Evolutionary conservation across 495 filamentous ascomycete species (phyloP).

Genomic region (Trichoderma gamsii): DNA sequence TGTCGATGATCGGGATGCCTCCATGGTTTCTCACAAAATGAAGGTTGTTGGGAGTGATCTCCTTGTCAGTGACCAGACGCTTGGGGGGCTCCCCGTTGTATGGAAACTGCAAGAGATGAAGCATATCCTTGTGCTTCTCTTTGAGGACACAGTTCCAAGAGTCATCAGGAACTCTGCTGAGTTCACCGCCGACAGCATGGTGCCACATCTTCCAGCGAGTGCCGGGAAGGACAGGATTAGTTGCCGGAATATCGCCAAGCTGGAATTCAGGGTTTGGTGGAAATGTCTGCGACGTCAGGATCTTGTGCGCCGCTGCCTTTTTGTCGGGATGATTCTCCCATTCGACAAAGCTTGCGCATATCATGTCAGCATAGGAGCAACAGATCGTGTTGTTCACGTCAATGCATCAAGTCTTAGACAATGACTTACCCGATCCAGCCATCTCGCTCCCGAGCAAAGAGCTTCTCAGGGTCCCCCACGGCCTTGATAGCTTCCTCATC

Average conservation of each 20-base stretch:
- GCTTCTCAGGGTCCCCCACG: background rate
- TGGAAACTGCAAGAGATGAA: conserved; percentile 63
- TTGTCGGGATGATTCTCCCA: conserved; percentile 67
- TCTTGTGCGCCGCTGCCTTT: conserved; percentile 49
- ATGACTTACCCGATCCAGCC: conserved; percentile 14
- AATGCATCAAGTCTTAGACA: background rate
- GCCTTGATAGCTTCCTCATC: conserved; percentile 1
- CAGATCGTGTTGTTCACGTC: background rate
- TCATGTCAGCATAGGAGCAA: background rate
- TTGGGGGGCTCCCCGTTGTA: conserved; percentile 63
- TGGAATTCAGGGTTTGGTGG: conserved; percentile 54
- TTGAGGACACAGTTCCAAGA: conserved; percentile 52
- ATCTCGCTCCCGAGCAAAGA: conserved; percentile 23
- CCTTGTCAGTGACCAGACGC: conserved; percentile 21
- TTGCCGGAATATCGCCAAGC: conserved; percentile 50
- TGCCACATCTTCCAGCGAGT: conserved; percentile 63
- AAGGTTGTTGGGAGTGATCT: conserved; percentile 53
- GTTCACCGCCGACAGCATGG: conserved; percentile 43
- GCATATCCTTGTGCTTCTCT: conserved; percentile 61
- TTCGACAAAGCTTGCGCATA: conserved; percentile 48
- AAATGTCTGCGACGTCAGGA: conserved; percentile 53
- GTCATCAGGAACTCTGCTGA: conserved; percentile 44
- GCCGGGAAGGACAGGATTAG: conserved; percentile 56
- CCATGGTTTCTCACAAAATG: conserved; percentile 66
- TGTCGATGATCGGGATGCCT: conserved; percentile 54